These are phyloP conservation scores for Rubroboletus satanas DNA, from an alignment of 768 basidiomycete genomes.

Conservation along the genomic window DNA sequence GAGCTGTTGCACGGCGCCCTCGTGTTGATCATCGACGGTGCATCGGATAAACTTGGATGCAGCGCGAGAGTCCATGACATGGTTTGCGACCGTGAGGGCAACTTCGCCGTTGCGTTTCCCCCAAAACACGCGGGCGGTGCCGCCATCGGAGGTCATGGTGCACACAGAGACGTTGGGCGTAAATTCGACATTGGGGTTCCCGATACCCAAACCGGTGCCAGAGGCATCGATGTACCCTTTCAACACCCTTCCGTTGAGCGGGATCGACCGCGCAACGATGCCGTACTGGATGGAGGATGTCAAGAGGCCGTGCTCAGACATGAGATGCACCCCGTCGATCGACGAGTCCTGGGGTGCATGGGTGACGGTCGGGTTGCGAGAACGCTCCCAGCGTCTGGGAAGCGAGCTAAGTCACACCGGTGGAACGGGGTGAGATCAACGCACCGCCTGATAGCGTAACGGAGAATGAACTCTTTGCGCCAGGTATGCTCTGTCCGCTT, in stretches of 20 bases:
- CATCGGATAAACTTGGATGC: slow-evolving; percentile 48
- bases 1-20: slow-evolving; percentile 53
- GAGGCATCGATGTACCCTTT: slow-evolving; percentile 67
- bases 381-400: slow-evolving; percentile 65
- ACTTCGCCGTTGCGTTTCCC: slow-evolving; percentile 69
- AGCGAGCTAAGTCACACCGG: not conserved
- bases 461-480: slow-evolving; percentile 64
- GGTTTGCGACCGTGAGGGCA: slow-evolving; percentile 51
- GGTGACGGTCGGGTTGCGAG: slow-evolving; percentile 54
- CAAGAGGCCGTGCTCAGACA: slow-evolving; percentile 54
- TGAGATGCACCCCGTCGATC: slow-evolving; percentile 56
- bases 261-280: slow-evolving; percentile 67
- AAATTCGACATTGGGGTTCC: slow-evolving; percentile 75
- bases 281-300: slow-evolving; percentile 64
- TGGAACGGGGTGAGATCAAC: slow-evolving; percentile 4
- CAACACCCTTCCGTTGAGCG: slow-evolving; percentile 64
- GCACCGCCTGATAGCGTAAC: slow-evolving; percentile 55
- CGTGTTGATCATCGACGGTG: slow-evolving; percentile 55
- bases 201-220: slow-evolving; percentile 55
- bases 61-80: slow-evolving; percentile 54
- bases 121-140: slow-evolving; percentile 68
- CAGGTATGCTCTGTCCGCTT: slow-evolving; percentile 57
- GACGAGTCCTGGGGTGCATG: slow-evolving; percentile 61
- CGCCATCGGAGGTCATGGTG: slow-evolving; percentile 55
- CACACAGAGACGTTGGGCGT: slow-evolving; percentile 62